phyloP scores from a whole-genome alignment of 371 early-diverging fungal species.

The Capillidium rhysosporum region DNA sequence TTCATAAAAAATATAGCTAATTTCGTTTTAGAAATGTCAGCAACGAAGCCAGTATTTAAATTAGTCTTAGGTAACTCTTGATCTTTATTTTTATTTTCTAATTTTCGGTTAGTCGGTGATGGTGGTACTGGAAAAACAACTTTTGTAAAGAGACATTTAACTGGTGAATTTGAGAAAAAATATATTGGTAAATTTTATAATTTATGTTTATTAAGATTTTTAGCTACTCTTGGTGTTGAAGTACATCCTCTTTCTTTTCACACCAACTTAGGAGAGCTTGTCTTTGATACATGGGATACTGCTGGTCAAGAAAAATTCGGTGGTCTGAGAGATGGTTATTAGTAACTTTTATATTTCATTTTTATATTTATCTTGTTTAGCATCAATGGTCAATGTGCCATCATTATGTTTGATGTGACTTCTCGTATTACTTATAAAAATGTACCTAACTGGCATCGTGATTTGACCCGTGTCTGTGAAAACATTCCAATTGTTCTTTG shows the following conservation, averaged over 20 bases:
- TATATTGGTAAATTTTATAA: constrained; percentile 72
- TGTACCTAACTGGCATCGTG: constrained; percentile 99
- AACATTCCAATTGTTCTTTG: constrained; percentile 99
- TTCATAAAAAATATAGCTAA: too few species aligned
- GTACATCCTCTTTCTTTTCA: constrained; percentile 94
- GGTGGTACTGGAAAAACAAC: constrained; percentile 99
- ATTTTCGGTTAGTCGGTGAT: constrained; percentile 74
- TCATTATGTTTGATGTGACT: constrained; percentile 99
- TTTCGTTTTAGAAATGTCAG: too few species aligned
- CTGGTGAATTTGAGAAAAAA: constrained; percentile 99
- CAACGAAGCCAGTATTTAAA: constrained; percentile 44
- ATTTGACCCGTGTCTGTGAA: constrained; percentile 96
- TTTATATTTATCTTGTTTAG: constrained; percentile 14
- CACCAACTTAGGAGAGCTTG: constrained; percentile 91
- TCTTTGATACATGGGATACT: constrained; percentile 99
- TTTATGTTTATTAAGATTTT: constrained; percentile 1
- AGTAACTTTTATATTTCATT: constrained; percentile 36
- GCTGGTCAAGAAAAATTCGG: constrained; percentile 99
- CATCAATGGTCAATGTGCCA: constrained; percentile 98
- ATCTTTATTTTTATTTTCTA: constrained; percentile 6
- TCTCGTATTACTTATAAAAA: constrained; percentile 99
- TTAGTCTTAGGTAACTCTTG: constrained; percentile 45
- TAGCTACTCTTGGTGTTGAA: constrained; percentile 99
- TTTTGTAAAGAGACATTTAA: constrained; percentile 98
- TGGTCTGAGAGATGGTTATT: constrained; percentile 99